These are phyloP conservation scores for Iris macrosiphon DNA, from an alignment of 106 monocot species.

Conservation along the genomic window DNA sequence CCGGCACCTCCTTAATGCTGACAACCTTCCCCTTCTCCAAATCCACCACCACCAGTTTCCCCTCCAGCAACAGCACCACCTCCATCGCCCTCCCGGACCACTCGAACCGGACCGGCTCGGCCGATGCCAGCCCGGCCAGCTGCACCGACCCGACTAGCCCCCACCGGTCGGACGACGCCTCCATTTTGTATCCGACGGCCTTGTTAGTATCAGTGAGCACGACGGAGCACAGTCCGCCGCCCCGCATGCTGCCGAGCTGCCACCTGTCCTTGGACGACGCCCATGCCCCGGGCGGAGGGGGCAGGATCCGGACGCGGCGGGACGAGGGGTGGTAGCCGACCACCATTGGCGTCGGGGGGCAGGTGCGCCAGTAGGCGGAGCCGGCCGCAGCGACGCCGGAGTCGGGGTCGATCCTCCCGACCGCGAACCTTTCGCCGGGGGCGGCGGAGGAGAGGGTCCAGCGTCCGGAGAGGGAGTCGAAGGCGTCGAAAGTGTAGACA, in stretches of 20 bases:
- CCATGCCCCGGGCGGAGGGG: not conserved
- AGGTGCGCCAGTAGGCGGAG: not conserved
- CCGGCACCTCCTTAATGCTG: no score
- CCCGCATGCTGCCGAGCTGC: not conserved
- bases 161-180: no score
- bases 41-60: no score
- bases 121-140: no score
- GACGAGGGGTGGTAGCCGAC: not conserved
- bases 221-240: not conserved
- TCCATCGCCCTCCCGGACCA: no score
- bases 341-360: not conserved
- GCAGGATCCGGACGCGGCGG: not conserved
- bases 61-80: no score
- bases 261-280: not conserved
- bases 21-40: no score
- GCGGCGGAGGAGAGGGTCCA: not conserved
- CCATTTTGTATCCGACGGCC: no score
- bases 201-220: not conserved
- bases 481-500: not conserved
- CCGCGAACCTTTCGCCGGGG: not conserved
- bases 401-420: no score
- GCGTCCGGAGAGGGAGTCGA: not conserved
- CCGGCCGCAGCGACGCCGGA: no score
- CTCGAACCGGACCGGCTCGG: no score
- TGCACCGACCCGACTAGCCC: no score